Base-by-base conservation (phyloP, 345 rosid species). In the Rhodamnia argentea region DNA sequence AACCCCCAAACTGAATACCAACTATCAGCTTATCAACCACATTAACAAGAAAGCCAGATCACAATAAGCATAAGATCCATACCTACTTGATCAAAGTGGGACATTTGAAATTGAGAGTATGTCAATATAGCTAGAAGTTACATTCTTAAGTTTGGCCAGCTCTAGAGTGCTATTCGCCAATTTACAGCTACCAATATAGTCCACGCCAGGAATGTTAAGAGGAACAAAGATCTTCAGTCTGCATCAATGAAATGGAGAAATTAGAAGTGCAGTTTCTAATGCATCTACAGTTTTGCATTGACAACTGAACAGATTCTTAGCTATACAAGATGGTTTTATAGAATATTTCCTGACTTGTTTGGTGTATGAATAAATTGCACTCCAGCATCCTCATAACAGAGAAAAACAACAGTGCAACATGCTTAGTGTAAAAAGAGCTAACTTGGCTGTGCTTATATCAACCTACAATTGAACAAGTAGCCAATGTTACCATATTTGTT, bases 191-290 rank as follows among this genome's bases (percentile, higher is more conserved):
- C 96, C 87, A 96, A 91, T 76, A 94, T 82, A 22, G 95, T 86
- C 98, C 96, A 96, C 1, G 97, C 96, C 86, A 96, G 90, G 50
- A 92, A 27, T 56, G 98, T 91, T 84, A 96, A 96, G 92, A 44
- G 99, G 98, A 86, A 90, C 91, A 90, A 96, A 97, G 57, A 97
- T 95, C 94, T 95, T 97, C 83, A 97, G 96, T 82, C 98, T 96
- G 93, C 86, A 87, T 16, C 76, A 53, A 82, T 5, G 84, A 87
- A 10, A 83, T 23, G 52, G 74, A 24, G 37, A 14, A 60, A 62
- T 57, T 57, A 23, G 62, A 12, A 58, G 64, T 47, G 29, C 53
- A 50, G 84, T 53, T 47, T 51, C 70, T n/a, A 3, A n/a, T 82
- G 60, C 84, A 70, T 75, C n/a, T 74, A 59, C 70, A n/a, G 70